Percentiles rank a stretch among this genome's conserved stretches.
These are phyloP conservation scores for Pichia heedii DNA, from an alignment of 805 yeast species.

Conservation along the genomic window DNA sequence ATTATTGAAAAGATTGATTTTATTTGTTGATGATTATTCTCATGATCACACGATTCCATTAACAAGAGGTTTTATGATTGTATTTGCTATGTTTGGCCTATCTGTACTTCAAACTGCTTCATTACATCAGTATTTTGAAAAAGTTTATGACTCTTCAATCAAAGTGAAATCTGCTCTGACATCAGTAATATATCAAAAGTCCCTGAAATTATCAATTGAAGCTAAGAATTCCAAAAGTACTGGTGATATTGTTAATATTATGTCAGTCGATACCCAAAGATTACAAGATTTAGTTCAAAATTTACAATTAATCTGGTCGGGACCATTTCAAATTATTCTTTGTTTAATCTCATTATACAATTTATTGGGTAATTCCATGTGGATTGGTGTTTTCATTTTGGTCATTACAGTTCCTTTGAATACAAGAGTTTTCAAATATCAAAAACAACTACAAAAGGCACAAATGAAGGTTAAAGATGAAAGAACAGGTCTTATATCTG, in stretches of 20 bases:
- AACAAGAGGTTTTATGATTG: slow-evolving; percentile 67
- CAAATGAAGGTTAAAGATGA: slow-evolving; percentile 91
- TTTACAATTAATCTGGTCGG: slow-evolving; percentile 80
- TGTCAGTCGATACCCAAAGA: slow-evolving; percentile 91
- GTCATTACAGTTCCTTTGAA: slow-evolving; percentile 73
- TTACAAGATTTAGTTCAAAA: slow-evolving; percentile 74
- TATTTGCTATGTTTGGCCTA: slow-evolving; percentile 62
- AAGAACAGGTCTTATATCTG: slow-evolving; percentile 82
- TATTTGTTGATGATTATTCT: slow-evolving; percentile 44
- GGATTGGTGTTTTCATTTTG: slow-evolving; percentile 88
- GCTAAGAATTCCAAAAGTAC: slow-evolving; percentile 64
- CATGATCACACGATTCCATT: slow-evolving; percentile 46
- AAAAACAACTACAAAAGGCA: slow-evolving; percentile 63
- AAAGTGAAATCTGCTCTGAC: slow-evolving; percentile 62
- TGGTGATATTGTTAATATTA: slow-evolving; percentile 89
- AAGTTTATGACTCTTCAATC: slow-evolving; percentile 70
- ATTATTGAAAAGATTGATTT: slow-evolving; percentile 56
- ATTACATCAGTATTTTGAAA: slow-evolving; percentile 71
- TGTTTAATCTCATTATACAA: slow-evolving; percentile 68
- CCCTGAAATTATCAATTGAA: slow-evolving; percentile 62
- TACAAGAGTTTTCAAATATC: slow-evolving; percentile 55
- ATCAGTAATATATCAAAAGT: slow-evolving; percentile 57
- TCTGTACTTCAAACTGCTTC: slow-evolving; percentile 72
- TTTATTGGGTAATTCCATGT: slow-evolving; percentile 81
- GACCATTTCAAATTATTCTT: slow-evolving; percentile 77